A percentile compares a stretch with the other conserved stretches of the same genome.
Conservation (phyloP, 768 basidiomycete species). For the Lanmaoa pseudosensibilis region DNA sequence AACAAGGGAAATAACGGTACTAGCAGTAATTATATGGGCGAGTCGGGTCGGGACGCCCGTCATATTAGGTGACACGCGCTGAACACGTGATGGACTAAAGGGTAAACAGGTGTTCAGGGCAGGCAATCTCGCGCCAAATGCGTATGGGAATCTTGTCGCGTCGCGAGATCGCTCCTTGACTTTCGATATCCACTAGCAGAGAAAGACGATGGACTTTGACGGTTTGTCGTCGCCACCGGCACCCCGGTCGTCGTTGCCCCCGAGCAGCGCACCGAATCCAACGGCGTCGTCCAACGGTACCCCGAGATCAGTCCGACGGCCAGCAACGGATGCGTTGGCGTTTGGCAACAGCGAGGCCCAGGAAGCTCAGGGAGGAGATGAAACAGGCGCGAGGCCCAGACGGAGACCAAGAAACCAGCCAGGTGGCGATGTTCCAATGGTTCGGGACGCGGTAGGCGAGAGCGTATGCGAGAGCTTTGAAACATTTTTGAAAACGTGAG, state of each 20-base stretch:
- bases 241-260: slow-evolving; percentile 51
- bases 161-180: slow-evolving; percentile 23
- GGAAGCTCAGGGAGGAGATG: slow-evolving; percentile 41
- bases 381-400: slow-evolving; percentile 43
- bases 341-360: slow-evolving; percentile 53
- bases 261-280: slow-evolving; percentile 47
- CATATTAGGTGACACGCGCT: slow-evolving; percentile 8
- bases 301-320: slow-evolving; percentile 36
- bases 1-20: neutral
- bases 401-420: slow-evolving; percentile 43
- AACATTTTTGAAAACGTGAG: slow-evolving; percentile 87
- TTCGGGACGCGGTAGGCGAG: slow-evolving; percentile 94
- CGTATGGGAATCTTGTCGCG: slow-evolving; percentile 23
- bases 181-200: slow-evolving; percentile 1
- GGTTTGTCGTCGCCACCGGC: slow-evolving; percentile 58
- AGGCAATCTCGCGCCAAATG: slow-evolving; percentile 42
- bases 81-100: slow-evolving; percentile 10
- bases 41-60: neutral
- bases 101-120: slow-evolving; percentile 36
- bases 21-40: neutral
- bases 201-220: slow-evolving; percentile 52
- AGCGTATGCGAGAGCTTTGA: slow-evolving; percentile 92
- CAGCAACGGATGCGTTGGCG: slow-evolving; percentile 52
- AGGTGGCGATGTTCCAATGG: slow-evolving; percentile 75
- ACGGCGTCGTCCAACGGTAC: slow-evolving; percentile 39